Base-by-base conservation (phyloP, 1,139 yeast species). In the Trichomonascaceae sp. region DNA sequence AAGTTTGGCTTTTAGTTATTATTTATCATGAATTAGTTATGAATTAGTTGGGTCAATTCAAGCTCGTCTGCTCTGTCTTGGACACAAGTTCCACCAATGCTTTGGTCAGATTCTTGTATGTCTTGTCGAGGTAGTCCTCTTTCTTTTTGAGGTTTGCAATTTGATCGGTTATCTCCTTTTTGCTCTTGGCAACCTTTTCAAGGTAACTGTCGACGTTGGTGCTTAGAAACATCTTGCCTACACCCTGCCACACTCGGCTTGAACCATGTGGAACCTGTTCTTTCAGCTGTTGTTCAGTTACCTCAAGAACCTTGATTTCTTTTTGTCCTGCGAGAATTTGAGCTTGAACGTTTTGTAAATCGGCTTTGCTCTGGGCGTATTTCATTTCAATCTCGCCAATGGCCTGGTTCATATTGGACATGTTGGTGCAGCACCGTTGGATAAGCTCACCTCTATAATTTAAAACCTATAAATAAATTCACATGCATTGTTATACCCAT, bases 231-330 rank as follows among this genome's bases (percentile, higher is more conserved):
- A 84, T 72, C 57, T 79, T 79, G 16, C 95, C 95, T 20, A 82
- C 70, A 2, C 93, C 84, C 51, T 81, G 74, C 92, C 93, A 85
- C 4, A 85, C 87, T 2, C 54, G 52, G 15, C 72, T 54, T 4
- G 47, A 50, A 9, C 50, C 51, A 15, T 56, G 54, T 4, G 51
- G 48, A 13, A 41, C 69, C 16, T 56, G 52, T 34, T 71, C 65
- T 29, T 61, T 62, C 38, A 82, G 60, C 43, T 76, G 76, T 29
- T 63, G 48, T 23, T 65, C 60, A 6, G 92, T 76, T 30, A 71
- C 62, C 16, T 69, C 67, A 23, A 76, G 68, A 31, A 79, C 56
- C 44, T 64, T 64, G 45, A 73, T 64, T 47, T 74, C 76, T 40
- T 81, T 72, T 36, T 67, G 64, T 18, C 72, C 64, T 30, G 73